Evolutionary conservation across 2,329 filamentous ascomycete genomes (phyloP).

Genomic region (Fonsecaea multimorphosa): DNA sequence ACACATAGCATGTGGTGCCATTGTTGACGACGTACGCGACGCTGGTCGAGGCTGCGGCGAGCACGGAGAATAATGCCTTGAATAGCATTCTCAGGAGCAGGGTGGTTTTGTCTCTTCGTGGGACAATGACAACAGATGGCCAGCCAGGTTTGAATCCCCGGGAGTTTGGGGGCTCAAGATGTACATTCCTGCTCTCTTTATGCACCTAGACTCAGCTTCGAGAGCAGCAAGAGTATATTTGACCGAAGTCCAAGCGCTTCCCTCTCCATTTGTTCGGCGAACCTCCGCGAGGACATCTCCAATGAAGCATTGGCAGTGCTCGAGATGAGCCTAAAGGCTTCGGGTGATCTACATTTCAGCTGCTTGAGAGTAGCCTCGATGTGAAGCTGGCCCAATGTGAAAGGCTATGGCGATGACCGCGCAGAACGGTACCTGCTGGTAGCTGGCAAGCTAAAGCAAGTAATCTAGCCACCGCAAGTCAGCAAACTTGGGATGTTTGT

Average conservation of each 20-base stretch:
- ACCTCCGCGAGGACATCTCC: background rate
- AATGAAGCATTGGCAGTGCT: background rate
- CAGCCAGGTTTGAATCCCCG: background rate
- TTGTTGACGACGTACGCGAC: constrained; percentile 24
- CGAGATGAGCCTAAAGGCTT: background rate
- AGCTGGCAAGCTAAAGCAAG: background rate
- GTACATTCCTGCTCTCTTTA: background rate
- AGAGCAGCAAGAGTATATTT: background rate
- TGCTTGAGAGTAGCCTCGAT: background rate
- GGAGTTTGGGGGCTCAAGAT: background rate
- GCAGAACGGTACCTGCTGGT: background rate
- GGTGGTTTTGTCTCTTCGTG: background rate
- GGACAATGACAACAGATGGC: background rate
- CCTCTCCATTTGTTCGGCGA: background rate
- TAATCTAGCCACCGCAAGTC: background rate
- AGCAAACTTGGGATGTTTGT: background rate
- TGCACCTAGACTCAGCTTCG: background rate
- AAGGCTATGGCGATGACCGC: background rate
- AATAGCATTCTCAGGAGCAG: background rate
- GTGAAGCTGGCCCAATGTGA: background rate
- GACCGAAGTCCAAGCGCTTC: background rate
- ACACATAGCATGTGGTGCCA: constrained; percentile 19
- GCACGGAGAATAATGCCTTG: background rate
- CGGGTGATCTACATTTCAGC: background rate
- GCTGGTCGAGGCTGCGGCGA: background rate